These are phyloP conservation scores for Megacollybia marginata DNA, from an alignment of 768 basidiomycete species.

Conservation along the genomic window DNA sequence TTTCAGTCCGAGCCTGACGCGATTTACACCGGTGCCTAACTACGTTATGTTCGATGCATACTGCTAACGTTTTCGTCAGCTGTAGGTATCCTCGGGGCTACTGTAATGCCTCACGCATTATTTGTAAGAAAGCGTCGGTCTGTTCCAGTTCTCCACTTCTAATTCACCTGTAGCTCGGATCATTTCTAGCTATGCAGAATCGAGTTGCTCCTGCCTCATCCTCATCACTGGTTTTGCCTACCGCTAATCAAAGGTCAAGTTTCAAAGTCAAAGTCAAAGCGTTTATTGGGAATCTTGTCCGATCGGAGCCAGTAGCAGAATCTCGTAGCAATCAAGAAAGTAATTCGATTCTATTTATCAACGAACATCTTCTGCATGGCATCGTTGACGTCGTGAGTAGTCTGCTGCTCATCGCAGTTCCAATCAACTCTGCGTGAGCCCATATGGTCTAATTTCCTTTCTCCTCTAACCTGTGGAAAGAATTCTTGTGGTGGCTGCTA, in stretches of 20 bases:
- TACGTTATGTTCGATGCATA: constrained; percentile 11
- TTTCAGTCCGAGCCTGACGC: constrained; percentile 38
- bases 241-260: constrained; percentile 5
- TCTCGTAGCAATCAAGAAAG: constrained; percentile 38
- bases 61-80: constrained; percentile 29
- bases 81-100: constrained; percentile 59
- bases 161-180: constrained; percentile 46
- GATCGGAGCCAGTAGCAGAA: constrained; percentile 15
- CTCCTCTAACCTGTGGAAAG: constrained; percentile 21
- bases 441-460: neutral
- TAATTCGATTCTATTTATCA: constrained; percentile 37
- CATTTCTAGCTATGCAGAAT: constrained; percentile 52
- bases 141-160: neutral
- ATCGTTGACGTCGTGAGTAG: constrained; percentile 51
- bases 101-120: constrained; percentile 73
- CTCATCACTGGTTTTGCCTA: neutral
- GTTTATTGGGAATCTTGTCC: constrained; percentile 14
- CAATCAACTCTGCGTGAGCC: constrained; percentile 64
- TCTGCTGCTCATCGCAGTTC: constrained; percentile 62
- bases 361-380: constrained; percentile 47
- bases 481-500: constrained; percentile 65
- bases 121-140: constrained; percentile 11
- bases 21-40: constrained; percentile 42
- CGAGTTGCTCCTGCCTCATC: constrained; percentile 24
- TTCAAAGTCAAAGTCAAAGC: constrained; percentile 8